Conservation (phyloP, 768 basidiomycete genomes). For the Collybia mongolica region DNA sequence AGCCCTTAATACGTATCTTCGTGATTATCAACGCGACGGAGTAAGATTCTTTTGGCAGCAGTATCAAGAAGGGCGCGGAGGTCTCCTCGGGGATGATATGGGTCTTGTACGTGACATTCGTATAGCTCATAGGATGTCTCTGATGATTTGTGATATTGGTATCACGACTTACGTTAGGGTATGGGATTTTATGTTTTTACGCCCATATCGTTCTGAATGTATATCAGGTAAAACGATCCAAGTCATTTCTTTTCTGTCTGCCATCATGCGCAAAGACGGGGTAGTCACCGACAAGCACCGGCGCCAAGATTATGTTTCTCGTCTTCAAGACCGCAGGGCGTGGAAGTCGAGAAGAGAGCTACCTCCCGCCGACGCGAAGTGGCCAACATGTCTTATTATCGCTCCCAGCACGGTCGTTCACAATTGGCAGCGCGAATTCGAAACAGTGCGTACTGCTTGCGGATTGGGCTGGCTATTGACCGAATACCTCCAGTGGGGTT, state of each 20-base stretch:
- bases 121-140: neutral
- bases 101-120: constrained; percentile 53
- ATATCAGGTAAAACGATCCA: constrained; percentile 89
- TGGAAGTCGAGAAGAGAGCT: constrained; percentile 54
- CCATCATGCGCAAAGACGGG: constrained; percentile 86
- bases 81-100: constrained; percentile 95
- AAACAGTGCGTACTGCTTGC: constrained; percentile 49
- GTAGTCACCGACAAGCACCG: constrained; percentile 61
- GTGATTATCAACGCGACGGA: constrained; percentile 89
- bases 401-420: constrained; percentile 81
- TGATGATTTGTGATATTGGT: neutral
- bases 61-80: constrained; percentile 69
- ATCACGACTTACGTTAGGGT: neutral
- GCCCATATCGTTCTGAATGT: neutral
- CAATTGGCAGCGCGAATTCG: constrained; percentile 91
- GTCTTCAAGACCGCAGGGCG: constrained; percentile 54
- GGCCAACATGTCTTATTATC: constrained; percentile 87
- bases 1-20: constrained; percentile 81
- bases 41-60: constrained; percentile 77
- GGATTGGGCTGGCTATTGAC: neutral
- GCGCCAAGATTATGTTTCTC: constrained; percentile 63
- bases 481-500: constrained; percentile 71
- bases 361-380: constrained; percentile 67
- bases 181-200: constrained; percentile 10
- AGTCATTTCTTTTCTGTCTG: constrained; percentile 84